Evolutionary conservation across 441 rosid genomes (phyloP).

Genomic region (Populus tomentosa): DNA sequence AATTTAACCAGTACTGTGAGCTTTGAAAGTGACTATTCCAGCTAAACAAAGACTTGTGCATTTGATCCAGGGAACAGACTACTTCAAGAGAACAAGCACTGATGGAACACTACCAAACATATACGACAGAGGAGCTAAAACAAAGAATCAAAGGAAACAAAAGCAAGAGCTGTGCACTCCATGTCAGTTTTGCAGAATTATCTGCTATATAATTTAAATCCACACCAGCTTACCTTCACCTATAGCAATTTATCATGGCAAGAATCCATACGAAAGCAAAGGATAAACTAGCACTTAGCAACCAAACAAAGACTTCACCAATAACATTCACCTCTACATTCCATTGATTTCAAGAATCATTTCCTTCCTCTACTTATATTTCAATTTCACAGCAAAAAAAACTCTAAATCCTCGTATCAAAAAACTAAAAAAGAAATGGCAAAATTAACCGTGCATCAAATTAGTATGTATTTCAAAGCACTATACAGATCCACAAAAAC

Average conservation of each 20-base stretch:
- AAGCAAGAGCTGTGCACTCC: background rate
- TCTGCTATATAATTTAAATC: background rate
- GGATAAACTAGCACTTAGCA: background rate
- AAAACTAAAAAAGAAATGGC: background rate
- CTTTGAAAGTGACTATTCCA: background rate
- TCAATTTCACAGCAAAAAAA: background rate
- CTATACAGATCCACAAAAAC: slow-evolving; percentile 4
- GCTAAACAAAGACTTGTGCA: background rate
- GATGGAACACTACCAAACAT: background rate
- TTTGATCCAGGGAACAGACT: background rate
- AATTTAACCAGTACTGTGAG: background rate
- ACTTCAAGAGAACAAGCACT: background rate
- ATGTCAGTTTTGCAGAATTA: background rate
- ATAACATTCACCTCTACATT: background rate
- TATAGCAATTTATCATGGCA: too few species aligned
- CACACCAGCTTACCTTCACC: background rate
- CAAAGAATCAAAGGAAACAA: background rate
- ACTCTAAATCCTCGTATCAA: background rate
- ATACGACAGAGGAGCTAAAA: background rate
- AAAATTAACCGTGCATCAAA: background rate
- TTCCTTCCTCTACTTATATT: background rate
- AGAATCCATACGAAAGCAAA: background rate
- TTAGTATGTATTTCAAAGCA: background rate
- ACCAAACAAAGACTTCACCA: background rate
- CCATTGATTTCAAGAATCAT: background rate